Evolutionary conservation across 1,139 yeast genomes (phyloP).

Genomic region (Diutina pseudorugosa): DNA sequence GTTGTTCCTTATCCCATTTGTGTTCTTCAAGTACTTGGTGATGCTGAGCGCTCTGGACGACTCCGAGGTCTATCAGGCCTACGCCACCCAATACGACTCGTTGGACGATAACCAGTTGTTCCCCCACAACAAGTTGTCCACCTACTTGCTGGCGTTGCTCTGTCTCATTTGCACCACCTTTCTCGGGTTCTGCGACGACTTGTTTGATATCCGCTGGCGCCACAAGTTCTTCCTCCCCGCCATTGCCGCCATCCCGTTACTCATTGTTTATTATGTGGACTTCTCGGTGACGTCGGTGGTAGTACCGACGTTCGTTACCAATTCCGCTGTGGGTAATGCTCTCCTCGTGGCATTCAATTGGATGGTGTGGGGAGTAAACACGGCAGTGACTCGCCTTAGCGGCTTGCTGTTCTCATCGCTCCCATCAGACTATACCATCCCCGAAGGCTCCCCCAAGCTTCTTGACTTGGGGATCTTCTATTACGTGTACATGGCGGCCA

Average conservation of each 20-base stretch:
- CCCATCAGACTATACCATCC: conserved; percentile 19
- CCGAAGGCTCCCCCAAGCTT: conserved; percentile 19
- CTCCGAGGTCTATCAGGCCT: conserved; percentile 19
- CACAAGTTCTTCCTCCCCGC: conserved; percentile 95
- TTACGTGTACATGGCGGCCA: conserved; percentile 81
- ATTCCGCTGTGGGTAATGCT: conserved; percentile 10
- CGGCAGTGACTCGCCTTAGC: conserved; percentile 19
- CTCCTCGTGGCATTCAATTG: conserved; percentile 16
- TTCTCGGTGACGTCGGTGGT: conserved; percentile 88
- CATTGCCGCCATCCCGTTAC: conserved; percentile 80
- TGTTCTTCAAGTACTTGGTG: conserved; percentile 71
- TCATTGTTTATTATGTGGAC: conserved; percentile 86
- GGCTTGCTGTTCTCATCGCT: conserved; percentile 30
- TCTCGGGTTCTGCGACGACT: conserved; percentile 85
- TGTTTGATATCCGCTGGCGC: conserved; percentile 94
- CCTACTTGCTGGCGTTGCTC: conserved; percentile 72
- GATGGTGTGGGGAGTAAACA: conserved; percentile 21
- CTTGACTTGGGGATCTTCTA: conserved; percentile 72
- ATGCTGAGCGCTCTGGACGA: conserved; percentile 28
- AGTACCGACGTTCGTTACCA: conserved; percentile 59
- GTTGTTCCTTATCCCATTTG: conserved; percentile 80
- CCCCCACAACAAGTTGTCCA: conserved; percentile 79
- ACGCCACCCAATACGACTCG: conserved; percentile 23
- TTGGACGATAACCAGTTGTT: conserved; percentile 32
- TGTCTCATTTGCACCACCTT: conserved; percentile 77